Evolutionary conservation across 1,284 basidiomycete genomes (phyloP), one percentile per base, ranked within the genome.

Genomic region (Cryptococcus sp.): DNA sequence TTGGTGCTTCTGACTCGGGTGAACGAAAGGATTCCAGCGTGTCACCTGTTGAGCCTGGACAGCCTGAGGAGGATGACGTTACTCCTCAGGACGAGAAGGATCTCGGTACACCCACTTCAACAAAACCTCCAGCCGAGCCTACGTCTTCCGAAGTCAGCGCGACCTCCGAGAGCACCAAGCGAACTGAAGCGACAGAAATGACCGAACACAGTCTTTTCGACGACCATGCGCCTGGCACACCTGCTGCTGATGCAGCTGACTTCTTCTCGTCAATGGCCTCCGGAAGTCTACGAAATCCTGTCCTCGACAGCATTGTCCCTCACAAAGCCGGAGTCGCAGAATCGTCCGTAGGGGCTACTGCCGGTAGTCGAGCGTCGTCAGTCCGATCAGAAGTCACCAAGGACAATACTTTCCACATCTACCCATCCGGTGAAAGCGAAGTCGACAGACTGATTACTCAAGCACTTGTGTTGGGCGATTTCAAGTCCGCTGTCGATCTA

Each of bases 391-490:
- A 93, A 55, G 74, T 59, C 41, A 85, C 81, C 68, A 76, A 76
- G 60, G 72, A 74, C 54, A 88, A 87, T 67, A 89, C 86, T 0
- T 98, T 98, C 83, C 86, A 83, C 72, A 96, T 98, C 63, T 96
- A 96, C 70, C 92, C 94, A 0, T 71, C 80, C 5, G 89, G 93
- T 50, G 91, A 94, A 76, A 88, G 87, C 3, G 90, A 96, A 59
- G 86, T 86, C 0, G 94, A 98, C 70, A 82, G 85, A 34, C 81
- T 98, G 33, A 84, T 98, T 63, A 97, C 95, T 1, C 90, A 92
- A 67, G 90, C 95, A 1, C 81, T 98, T 35, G 90, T 98, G 1
- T 81, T 98, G 7, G 95, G 95, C 38, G 95, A 98, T 76, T 97
- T 98, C 65, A 83, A 86, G 63, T 89, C 86, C 23, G 95, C 95